Evolutionary conservation across 2,329 filamentous ascomycete species (phyloP), one percentile per base, ranked within the genome.

Genomic region (Meredithiella fracta): DNA sequence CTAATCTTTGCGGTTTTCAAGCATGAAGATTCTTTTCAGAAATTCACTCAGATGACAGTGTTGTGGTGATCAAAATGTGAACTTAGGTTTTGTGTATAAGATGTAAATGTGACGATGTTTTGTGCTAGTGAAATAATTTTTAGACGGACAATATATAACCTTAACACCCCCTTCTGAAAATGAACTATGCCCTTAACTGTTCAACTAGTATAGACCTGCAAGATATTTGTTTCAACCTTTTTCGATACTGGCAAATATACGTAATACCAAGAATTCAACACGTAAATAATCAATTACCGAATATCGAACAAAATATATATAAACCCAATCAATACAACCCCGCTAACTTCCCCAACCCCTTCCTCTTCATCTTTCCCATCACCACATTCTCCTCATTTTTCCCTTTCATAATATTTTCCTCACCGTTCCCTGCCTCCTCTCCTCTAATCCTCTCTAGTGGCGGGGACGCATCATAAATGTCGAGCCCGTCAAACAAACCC

Each of bases 41-140:
- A 44, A 55, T 44, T 51, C 54, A 47, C 47, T 55, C 50, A 51
- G 54, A 55, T 55, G 31, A 38, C 47, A 51, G 54, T 51, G 51
- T 22, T 42, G 23, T 38, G 47, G 25, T 38, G 34, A 51, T 34
- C 6, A 8, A 23, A 25, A 25, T 8, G 44, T 26, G 44, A 25
- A 9, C 44, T 11, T 22, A 22, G 23, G 25, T n/a, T 11, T 49
- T 11, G 5, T 9, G 44, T 26, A 25, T 49, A 44, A 44, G 40
- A 44, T n/a, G 15, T n/a, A 44, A 44, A 38, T n/a, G n/a, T n/a
- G n/a, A n/a, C n/a, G n/a, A n/a, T n/a, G n/a, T n/a, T n/a, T n/a
- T n/a, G n/a, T n/a, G n/a, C n/a, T n/a, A n/a, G n/a, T n/a, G n/a
- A n/a, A n/a, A n/a, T n/a, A n/a, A n/a, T n/a, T n/a, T n/a, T n/a